Evolutionary conservation across 257 asterid species (phyloP).

Genomic region (Petrea volubilis): DNA sequence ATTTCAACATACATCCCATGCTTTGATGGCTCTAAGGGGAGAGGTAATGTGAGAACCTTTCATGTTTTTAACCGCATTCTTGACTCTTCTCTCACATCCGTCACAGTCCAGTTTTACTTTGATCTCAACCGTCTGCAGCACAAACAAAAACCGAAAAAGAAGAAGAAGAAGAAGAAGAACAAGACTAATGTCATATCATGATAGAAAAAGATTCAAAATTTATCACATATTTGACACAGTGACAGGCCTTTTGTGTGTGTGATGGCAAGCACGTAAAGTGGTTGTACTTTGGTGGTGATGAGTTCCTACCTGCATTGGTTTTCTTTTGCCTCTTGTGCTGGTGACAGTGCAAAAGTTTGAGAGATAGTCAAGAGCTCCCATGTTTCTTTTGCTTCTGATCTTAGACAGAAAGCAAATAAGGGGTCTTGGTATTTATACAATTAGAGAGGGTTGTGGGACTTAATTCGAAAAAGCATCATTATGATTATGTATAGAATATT

Average conservation of each 20-base stretch:
- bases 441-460: constrained; percentile 31
- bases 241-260: constrained; percentile 25
- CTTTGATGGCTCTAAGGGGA: too few relatives aligned
- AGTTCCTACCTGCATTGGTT: constrained; percentile 87
- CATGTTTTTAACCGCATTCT: constrained; percentile 66
- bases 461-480: background rate
- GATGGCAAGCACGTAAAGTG: background rate
- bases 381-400: constrained; percentile 27
- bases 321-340: constrained; percentile 59
- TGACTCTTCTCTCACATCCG: constrained; percentile 92
- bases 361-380: constrained; percentile 92
- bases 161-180: background rate
- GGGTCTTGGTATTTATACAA: constrained; percentile 30
- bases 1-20: too few relatives aligned
- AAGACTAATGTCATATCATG: background rate
- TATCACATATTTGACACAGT: background rate
- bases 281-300: background rate
- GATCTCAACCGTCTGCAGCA: constrained; percentile 77
- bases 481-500: constrained; percentile 16
- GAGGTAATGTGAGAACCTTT: constrained; percentile 44
- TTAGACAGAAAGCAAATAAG: constrained; percentile 26
- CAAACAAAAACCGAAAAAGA: background rate
- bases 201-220: background rate
- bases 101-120: constrained; percentile 93
- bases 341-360: constrained; percentile 77